phyloP scores from a whole-genome alignment of 768 basidiomycete genomes.

The Pleurotus tuoliensis region DNA sequence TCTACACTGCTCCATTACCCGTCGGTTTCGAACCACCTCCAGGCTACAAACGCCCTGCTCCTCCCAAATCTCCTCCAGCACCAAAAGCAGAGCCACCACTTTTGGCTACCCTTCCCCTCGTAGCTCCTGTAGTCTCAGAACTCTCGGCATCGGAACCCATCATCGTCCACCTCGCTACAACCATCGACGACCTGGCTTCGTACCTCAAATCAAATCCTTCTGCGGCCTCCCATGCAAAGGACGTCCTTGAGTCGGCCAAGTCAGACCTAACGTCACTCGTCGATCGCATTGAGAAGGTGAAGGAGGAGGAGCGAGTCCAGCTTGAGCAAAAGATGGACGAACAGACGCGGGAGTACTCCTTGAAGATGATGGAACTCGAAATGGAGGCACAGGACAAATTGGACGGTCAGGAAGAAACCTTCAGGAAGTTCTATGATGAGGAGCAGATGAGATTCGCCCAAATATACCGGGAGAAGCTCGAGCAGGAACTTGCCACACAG shows the following conservation, averaged over 20 bases:
- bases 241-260: constrained; percentile 78
- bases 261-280: constrained; percentile 76
- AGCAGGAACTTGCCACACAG: constrained; percentile 81
- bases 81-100: constrained; percentile 16
- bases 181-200: constrained; percentile 87
- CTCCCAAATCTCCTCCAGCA: constrained; percentile 40
- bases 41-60: constrained; percentile 67
- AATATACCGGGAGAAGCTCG: constrained; percentile 82
- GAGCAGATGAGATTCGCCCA: constrained; percentile 71
- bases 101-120: constrained; percentile 55
- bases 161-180: constrained; percentile 84
- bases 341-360: constrained; percentile 79
- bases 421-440: constrained; percentile 75
- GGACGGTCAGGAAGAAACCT: constrained; percentile 81
- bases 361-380: constrained; percentile 77
- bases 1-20: constrained; percentile 77
- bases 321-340: constrained; percentile 69
- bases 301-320: constrained; percentile 70
- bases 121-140: constrained; percentile 77
- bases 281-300: constrained; percentile 70
- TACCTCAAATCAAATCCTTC: constrained; percentile 75
- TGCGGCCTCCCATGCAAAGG: constrained; percentile 62
- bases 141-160: constrained; percentile 82
- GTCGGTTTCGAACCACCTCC: constrained; percentile 93
- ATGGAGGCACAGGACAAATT: constrained; percentile 85